Evolutionary conservation across 2,329 filamentous ascomycete genomes (phyloP), one percentile per base, ranked within the genome.

Genomic region (Phyllosticta capitalensis): DNA sequence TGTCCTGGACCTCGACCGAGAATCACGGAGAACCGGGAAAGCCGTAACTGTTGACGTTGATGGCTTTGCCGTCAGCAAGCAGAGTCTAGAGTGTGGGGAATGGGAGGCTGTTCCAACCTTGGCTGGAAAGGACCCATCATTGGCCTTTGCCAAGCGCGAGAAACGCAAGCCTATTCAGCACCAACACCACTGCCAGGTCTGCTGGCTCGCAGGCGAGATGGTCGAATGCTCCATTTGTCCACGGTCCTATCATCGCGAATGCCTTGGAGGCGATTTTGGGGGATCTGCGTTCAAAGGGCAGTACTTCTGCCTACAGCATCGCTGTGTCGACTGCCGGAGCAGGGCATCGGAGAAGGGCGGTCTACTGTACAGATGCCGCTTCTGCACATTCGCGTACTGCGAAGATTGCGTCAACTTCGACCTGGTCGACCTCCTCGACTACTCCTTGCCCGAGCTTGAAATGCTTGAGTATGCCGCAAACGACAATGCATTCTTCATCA

Each of bases 81-180:
- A 83, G 28, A 81, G 77, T 0, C 71, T 83, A 63, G 70, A 71
- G 9, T 82, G 80, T 61, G 75, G 68, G 1, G 73, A 79, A 59
- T 82, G 81, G 76, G 82, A 84, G 65, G 81, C 82, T 3, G 80
- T 84, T 1, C 79, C 81, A 1, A 83, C 81, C 0, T 65, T 83
- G 52, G 78, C 79, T 5, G 80, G 80, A 26, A 82, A 83, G 64
- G 78, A 83, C 63, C 75, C 79, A 9, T 72, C 76, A 14, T 73
- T 82, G 17, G 78, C 78, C 0, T 77, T 81, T 22, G 73, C 28
- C 2, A 75, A 77, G 58, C 75, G 75, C 10, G 74, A 73, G n/a
- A 81, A 82, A 69, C 77, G 74, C 52, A 72, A 71, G 2, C 66
- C 73, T 0, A 72, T 82, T 52, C 64, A 68, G 0, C 76, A 82